Percentiles rank a stretch among this genome's conserved stretches.
phyloP scores from a whole-genome alignment of 805 yeast species.

The Kuraishia capsulata region DNA sequence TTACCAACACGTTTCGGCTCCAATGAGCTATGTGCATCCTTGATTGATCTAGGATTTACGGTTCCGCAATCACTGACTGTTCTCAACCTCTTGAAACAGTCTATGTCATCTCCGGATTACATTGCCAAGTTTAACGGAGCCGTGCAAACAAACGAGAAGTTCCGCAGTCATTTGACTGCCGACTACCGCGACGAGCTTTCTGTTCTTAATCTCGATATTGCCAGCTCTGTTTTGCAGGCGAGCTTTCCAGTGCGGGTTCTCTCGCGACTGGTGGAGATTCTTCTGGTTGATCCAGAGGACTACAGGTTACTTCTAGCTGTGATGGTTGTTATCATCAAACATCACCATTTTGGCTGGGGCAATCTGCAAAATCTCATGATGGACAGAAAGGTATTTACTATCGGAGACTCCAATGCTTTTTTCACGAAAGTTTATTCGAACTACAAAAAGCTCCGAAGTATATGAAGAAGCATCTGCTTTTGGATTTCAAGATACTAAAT shows the following conservation, averaged over 20 bases:
- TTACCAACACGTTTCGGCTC: background rate
- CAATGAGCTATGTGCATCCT: background rate
- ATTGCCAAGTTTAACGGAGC: slow-evolving; percentile 10
- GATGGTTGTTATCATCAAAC: background rate
- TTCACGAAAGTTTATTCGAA: background rate
- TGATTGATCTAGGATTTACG: background rate
- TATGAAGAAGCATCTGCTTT: too few relatives aligned
- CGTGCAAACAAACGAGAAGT: background rate
- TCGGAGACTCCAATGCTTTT: background rate
- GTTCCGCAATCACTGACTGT: slow-evolving; percentile 6
- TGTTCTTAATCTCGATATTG: background rate
- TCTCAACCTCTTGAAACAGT: slow-evolving; percentile 14
- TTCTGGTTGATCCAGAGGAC: background rate
- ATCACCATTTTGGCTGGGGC: slow-evolving; percentile 1
- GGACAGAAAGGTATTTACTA: background rate
- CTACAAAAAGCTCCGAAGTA: background rate
- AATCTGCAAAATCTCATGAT: background rate
- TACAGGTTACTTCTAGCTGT: background rate
- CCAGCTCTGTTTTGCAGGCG: background rate
- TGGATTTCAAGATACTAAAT: too few relatives aligned
- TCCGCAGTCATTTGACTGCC: background rate
- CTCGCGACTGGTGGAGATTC: background rate
- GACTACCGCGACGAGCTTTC: background rate
- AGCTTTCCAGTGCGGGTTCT: background rate
- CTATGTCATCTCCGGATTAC: slow-evolving; percentile 12